Evolutionary conservation across 257 asterid species (phyloP).

Genomic region (Thymus quinquecostatus): DNA sequence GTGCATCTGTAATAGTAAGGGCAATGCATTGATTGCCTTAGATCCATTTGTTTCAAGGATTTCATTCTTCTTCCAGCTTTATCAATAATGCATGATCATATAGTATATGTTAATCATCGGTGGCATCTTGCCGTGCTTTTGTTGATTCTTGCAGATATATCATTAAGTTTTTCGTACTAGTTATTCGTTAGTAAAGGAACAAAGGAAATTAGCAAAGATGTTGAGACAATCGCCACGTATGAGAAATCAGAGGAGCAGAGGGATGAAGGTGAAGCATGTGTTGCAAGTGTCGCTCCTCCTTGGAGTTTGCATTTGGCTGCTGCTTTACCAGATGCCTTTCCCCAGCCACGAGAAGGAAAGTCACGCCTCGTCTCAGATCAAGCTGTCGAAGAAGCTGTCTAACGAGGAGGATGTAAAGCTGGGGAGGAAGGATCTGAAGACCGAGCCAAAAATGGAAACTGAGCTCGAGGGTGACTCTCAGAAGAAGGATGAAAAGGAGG

Average conservation of each 20-base stretch:
- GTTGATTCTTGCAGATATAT: not conserved
- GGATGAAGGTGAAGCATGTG: conserved; percentile 82
- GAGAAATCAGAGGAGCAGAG: conserved; percentile 59
- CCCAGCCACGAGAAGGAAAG: conserved; percentile 41
- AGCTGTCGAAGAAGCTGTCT: conserved; percentile 36
- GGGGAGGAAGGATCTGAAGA: conserved; percentile 74
- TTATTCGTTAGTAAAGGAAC: not conserved
- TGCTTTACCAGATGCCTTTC: conserved; percentile 71
- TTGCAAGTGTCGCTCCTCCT: conserved; percentile 63
- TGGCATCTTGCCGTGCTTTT: not conserved
- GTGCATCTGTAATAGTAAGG: too few relatives aligned
- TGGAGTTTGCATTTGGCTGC: conserved; percentile 75
- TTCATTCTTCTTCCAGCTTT: not conserved
- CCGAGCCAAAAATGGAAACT: conserved; percentile 30
- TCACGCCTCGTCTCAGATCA: conserved; percentile 38
- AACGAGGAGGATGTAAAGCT: conserved; percentile 42
- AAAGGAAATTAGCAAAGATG: conserved; percentile 37
- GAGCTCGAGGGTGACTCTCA: conserved; percentile 30
- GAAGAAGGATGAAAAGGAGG: conserved; percentile 25
- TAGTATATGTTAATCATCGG: too few relatives aligned
- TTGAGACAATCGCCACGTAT: conserved; percentile 70
- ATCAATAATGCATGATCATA: not conserved
- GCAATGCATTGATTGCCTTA: too few relatives aligned
- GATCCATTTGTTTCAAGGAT: not conserved
- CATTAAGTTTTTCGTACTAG: not conserved